These are phyloP conservation scores for Ceratobasidium sp. DNA, from an alignment of 1,284 basidiomycete species.

Conservation along the genomic window DNA sequence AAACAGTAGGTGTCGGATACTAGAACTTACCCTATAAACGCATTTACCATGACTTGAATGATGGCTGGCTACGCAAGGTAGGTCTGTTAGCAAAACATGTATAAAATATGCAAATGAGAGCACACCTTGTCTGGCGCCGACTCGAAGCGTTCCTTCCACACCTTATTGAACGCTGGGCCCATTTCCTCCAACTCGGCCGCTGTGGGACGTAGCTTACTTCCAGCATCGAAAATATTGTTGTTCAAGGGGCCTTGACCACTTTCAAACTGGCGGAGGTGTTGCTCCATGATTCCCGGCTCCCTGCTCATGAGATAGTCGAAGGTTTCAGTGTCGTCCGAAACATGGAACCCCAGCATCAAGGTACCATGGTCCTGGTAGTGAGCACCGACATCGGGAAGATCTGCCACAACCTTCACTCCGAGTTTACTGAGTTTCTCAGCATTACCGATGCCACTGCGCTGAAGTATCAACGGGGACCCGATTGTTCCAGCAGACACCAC, in stretches of 20 bases:
- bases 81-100: not conserved
- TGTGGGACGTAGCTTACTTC: conserved; percentile 65
- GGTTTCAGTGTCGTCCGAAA: not conserved
- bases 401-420: conserved; percentile 61
- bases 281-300: conserved; percentile 1
- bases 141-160: conserved; percentile 63
- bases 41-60: conserved; percentile 3
- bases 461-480: conserved; percentile 67
- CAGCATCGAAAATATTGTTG: conserved; percentile 62
- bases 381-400: conserved; percentile 71
- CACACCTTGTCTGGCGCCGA: conserved; percentile 62
- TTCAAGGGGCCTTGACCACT: not conserved
- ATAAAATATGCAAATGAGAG: not conserved
- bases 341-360: not conserved
- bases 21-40: not conserved
- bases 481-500: conserved; percentile 17
- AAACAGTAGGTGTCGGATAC: not conserved
- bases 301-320: not conserved
- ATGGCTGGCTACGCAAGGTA: not conserved
- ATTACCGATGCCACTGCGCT: conserved; percentile 67
- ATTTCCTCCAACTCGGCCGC: conserved; percentile 61
- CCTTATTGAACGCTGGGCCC: conserved; percentile 62
- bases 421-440: conserved; percentile 59
- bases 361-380: conserved; percentile 63
- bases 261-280: not conserved